These are phyloP conservation scores for Aspergillus chevalieri DNA, from an alignment of 2,329 filamentous ascomycete species.

Conservation along the genomic window DNA sequence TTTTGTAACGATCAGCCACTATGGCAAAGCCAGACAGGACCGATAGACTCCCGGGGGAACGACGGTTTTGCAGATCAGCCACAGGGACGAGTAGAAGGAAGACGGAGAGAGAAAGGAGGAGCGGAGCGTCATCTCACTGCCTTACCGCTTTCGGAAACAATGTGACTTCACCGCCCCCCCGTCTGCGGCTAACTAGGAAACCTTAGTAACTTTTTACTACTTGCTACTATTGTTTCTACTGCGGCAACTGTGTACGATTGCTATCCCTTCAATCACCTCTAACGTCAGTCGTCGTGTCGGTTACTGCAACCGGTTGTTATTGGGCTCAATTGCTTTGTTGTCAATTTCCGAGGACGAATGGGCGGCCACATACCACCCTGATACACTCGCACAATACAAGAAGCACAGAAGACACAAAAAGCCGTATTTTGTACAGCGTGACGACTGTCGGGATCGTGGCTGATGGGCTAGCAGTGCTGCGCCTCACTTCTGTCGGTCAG, in stretches of 20 bases:
- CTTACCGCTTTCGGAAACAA: not conserved
- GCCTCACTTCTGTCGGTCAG: slow-evolving; percentile 6
- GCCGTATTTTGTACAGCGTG: not conserved
- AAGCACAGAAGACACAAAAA: not conserved
- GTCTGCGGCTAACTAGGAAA: not conserved
- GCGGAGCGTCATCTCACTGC: not conserved
- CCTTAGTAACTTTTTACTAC: too few species aligned
- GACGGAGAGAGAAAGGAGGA: not conserved
- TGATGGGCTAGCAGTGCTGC: not conserved
- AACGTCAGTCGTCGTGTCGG: not conserved
- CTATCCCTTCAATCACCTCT: not conserved
- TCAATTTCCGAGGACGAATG: not conserved
- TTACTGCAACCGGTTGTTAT: not conserved
- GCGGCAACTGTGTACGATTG: too few species aligned
- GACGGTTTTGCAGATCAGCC: too few species aligned
- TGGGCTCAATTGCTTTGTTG: not conserved
- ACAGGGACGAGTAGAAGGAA: not conserved
- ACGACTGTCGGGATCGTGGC: slow-evolving; percentile 1
- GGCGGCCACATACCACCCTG: too few species aligned
- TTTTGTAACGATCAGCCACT: too few species aligned
- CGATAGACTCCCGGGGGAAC: too few species aligned
- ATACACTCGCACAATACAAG: too few species aligned
- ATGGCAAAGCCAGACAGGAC: too few species aligned
- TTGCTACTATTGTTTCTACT: too few species aligned
- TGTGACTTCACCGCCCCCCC: not conserved